Evolutionary conservation across 108 stramenopile species (phyloP).

Genomic region (Bacterosira constricta): DNA sequence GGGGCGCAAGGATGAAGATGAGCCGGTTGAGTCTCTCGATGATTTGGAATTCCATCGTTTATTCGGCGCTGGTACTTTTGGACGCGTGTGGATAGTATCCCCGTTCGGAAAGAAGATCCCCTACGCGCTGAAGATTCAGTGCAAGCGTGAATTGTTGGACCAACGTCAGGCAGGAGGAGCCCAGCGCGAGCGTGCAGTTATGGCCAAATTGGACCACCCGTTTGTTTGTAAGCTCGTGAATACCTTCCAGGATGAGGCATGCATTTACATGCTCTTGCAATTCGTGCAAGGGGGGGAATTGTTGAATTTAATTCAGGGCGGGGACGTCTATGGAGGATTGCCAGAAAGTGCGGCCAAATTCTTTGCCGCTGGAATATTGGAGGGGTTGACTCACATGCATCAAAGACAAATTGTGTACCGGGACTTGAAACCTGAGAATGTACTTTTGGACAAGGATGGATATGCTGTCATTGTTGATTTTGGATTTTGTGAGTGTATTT

Average conservation of each 20-base stretch:
- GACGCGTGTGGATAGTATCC: constrained; percentile 88
- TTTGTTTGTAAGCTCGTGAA: constrained; percentile 87
- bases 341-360: constrained; percentile 67
- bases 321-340: constrained; percentile 70
- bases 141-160: constrained; percentile 80
- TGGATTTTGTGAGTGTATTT: constrained; percentile 78
- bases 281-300: constrained; percentile 66
- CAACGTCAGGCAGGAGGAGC: constrained; percentile 92
- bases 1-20: constrained; percentile 19
- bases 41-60: constrained; percentile 75
- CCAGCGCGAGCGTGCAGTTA: constrained; percentile 93
- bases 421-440: constrained; percentile 96
- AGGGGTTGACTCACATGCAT: constrained; percentile 71
- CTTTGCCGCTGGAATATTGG: constrained; percentile 74
- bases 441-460: constrained; percentile 85
- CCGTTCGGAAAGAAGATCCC: constrained; percentile 58
- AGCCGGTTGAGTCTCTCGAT: constrained; percentile 38
- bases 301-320: constrained; percentile 85
- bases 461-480: constrained; percentile 92
- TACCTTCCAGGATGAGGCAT: constrained; percentile 87
- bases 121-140: constrained; percentile 94
- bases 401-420: constrained; percentile 89
- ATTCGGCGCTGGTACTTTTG: constrained; percentile 93
- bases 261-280: constrained; percentile 59
- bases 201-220: constrained; percentile 90